Evolutionary conservation across 495 filamentous ascomycete species (phyloP).

Genomic region (Letharia columbiana): DNA sequence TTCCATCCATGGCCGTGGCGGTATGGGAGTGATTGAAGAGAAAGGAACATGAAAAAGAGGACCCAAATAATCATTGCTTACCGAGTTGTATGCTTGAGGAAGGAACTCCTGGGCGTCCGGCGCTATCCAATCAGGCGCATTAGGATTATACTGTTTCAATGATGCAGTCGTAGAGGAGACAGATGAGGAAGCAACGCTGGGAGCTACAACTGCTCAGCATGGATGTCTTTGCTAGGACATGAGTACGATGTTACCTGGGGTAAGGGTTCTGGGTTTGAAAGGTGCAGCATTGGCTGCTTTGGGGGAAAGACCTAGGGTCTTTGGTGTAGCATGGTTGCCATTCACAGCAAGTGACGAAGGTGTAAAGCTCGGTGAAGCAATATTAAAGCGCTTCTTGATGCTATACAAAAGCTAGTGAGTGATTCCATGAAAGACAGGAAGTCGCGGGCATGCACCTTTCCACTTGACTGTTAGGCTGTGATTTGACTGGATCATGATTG

Average conservation of each 20-base stretch:
- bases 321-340: constrained; percentile 44
- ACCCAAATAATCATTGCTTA: constrained; percentile 34
- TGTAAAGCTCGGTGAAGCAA: constrained; percentile 93
- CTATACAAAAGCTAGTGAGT: constrained; percentile 26
- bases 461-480: constrained; percentile 40
- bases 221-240: neutral
- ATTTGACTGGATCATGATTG: constrained; percentile 71
- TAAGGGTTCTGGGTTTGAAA: constrained; percentile 62
- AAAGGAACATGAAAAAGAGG: constrained; percentile 3
- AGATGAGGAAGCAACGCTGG: constrained; percentile 22
- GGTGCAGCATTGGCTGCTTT: constrained; percentile 83
- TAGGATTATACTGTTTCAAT: constrained; percentile 26
- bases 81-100: constrained; percentile 66
- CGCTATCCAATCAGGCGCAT: constrained; percentile 46
- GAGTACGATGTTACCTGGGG: constrained; percentile 31
- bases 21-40: constrained; percentile 10
- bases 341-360: constrained; percentile 52
- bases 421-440: neutral
- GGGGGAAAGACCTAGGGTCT: constrained; percentile 65
- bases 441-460: constrained; percentile 44
- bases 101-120: constrained; percentile 70
- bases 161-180: constrained; percentile 14
- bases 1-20: neutral
- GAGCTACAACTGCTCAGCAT: constrained; percentile 12
- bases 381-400: constrained; percentile 77